phyloP scores from a whole-genome alignment of 2,329 filamentous ascomycete genomes.

The Talaromyces albobiverticillius region DNA sequence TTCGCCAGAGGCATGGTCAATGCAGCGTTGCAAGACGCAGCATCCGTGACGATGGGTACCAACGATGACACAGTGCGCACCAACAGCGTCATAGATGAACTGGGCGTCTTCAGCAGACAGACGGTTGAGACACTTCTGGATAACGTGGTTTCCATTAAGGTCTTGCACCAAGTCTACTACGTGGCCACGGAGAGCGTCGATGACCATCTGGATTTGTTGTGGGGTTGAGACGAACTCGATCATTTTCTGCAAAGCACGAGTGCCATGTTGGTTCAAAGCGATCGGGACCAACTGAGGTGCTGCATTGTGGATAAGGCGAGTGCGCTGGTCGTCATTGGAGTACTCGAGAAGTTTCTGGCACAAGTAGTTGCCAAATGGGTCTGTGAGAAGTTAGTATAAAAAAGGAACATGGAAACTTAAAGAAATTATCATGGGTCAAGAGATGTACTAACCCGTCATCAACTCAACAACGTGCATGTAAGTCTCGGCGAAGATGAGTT shows the following conservation, averaged over 20 bases:
- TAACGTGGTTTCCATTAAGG: constrained; percentile 97
- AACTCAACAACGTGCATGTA: constrained; percentile 92
- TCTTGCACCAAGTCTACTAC: constrained; percentile 97
- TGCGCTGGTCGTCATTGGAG: constrained; percentile 92
- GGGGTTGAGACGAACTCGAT: constrained; percentile 91
- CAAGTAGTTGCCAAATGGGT: constrained; percentile 98
- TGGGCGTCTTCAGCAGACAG: constrained; percentile 78
- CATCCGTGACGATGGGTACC: constrained; percentile 97
- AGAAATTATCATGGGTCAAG: not conserved
- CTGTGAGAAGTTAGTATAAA: constrained; percentile 40
- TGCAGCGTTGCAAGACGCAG: constrained; percentile 96
- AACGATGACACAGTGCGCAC: constrained; percentile 79
- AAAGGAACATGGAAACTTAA: not conserved
- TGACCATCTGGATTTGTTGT: constrained; percentile 83
- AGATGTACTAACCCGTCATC: constrained; percentile 67
- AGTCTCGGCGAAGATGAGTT: constrained; percentile 93
- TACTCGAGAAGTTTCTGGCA: constrained; percentile 98
- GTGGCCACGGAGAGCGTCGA: constrained; percentile 73
- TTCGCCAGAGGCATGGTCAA: constrained; percentile 87
- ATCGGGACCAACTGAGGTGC: constrained; percentile 85
- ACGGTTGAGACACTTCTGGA: constrained; percentile 98
- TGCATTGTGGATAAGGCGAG: constrained; percentile 85
- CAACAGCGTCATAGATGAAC: constrained; percentile 96
- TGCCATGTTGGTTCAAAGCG: constrained; percentile 95
- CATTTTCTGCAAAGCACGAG: constrained; percentile 97